Base-by-base conservation (phyloP, 1,284 basidiomycete genomes). In the Cerioporus squamosus region DNA sequence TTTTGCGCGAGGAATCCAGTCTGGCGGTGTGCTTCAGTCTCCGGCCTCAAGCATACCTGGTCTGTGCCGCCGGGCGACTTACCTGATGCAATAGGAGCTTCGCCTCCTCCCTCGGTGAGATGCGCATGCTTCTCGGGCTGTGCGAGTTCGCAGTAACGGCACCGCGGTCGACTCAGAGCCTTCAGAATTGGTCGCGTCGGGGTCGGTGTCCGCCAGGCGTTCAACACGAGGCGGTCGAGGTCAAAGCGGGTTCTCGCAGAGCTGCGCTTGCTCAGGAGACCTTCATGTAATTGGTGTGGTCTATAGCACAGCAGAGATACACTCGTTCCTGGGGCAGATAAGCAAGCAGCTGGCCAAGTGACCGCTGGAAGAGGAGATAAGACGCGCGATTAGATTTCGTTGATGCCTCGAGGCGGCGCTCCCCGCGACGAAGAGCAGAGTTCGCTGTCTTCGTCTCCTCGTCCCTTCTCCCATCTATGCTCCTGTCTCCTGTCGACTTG, bases 1-100 rank as follows among this genome's bases (percentile, higher is more conserved):
- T 94, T 91, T 77, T 99, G 97, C 2, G 97, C 95, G 8, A 99
- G 84, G 58, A 84, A 86, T 18, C 95, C 95, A 24, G 91, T 85
- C 82, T 93, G 49, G 7, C 23, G 15, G 29, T 42, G 40, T 23
- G 40, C 38, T 33, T 22, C 5, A 8, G 29, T 58, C 45, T 15
- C 12, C 44, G 43, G 39, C 9, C 17, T 20, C 26, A 20, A 43
- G 29, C n/a, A 42, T 22, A 39, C 20, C n/a, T n/a, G 48, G 44
- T 29, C 24, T n/a, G 26, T 14, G 31, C n/a, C n/a, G n/a, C n/a
- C n/a, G n/a, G n/a, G n/a, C 31, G 15, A 10, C 46, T 3, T 51
- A 73, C 77, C 68, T 78, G 77, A 63, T 77, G 75, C 18, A 77
- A 64, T 50, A 77, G 63, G 24, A 77, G 69, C 60, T 76, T 77